These are phyloP conservation scores for Chytriomyces sp. DNA, from an alignment of 192 early-diverging fungal species.

Conservation along the genomic window DNA sequence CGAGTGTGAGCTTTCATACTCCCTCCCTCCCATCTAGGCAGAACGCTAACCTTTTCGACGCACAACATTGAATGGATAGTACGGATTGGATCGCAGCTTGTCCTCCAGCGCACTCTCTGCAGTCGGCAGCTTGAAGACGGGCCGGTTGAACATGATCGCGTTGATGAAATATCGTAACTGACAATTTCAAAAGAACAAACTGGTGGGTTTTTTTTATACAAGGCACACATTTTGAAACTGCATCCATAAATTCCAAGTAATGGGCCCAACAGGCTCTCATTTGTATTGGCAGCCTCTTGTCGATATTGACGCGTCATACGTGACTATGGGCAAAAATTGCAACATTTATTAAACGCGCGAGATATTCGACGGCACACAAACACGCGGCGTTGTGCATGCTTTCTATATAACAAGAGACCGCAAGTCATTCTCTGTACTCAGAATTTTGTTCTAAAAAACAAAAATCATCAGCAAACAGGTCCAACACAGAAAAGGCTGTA, in stretches of 20 bases:
- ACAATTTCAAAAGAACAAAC: neutral
- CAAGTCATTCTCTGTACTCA: conserved; percentile 45
- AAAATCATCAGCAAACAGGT: neutral
- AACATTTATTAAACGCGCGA: no score
- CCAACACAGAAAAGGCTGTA: neutral
- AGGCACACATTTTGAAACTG: no score
- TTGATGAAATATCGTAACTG: neutral
- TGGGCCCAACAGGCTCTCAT: no score
- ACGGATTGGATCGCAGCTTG: conserved; percentile 32
- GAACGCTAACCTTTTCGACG: conserved; percentile 21
- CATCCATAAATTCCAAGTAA: no score
- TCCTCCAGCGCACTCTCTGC: conserved; percentile 31
- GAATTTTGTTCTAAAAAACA: conserved; percentile 42
- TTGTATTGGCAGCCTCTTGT: no score
- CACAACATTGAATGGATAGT: conserved; percentile 34
- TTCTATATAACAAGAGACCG: conserved; percentile 39
- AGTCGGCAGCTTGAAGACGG: conserved; percentile 1
- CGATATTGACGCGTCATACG: no score
- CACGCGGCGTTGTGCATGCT: neutral
- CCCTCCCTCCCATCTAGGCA: no score
- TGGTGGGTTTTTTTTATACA: neutral
- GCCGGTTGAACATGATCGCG: neutral
- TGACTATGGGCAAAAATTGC: no score
- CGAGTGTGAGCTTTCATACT: no score
- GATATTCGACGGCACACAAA: no score